Conservation (phyloP, 73 alveolate species). For the Paramecium tetraurelia region DNA sequence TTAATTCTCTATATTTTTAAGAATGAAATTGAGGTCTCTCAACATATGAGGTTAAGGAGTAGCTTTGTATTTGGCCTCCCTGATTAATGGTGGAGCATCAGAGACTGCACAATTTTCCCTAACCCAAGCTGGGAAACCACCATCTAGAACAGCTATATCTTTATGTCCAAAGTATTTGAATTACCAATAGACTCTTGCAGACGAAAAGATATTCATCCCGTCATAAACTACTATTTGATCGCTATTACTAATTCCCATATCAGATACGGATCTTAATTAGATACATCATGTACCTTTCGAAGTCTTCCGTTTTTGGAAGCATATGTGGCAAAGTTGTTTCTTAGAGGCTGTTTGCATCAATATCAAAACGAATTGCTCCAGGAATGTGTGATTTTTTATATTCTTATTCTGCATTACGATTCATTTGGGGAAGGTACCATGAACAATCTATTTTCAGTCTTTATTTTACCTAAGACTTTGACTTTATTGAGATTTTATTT, state of each 20-base stretch:
- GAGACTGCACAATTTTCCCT: slow-evolving; percentile 46
- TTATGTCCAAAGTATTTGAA: slow-evolving; percentile 66
- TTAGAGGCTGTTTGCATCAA: background rate
- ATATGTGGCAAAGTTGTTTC: slow-evolving; percentile 50
- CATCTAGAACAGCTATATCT: slow-evolving; percentile 63
- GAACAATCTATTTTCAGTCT: background rate
- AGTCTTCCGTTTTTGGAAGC: slow-evolving; percentile 61
- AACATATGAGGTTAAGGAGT: background rate
- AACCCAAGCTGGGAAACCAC: slow-evolving; percentile 67
- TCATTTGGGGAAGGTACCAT: slow-evolving; percentile 9
- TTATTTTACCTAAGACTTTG: background rate
- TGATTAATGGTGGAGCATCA: slow-evolving; percentile 52
- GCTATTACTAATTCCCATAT: slow-evolving; percentile 50
- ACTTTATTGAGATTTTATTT: background rate
- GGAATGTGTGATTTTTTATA: background rate
- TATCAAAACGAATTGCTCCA: slow-evolving; percentile 29
- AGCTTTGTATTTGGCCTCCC: background rate
- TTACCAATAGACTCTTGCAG: slow-evolving; percentile 69
- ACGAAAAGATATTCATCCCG: slow-evolving; percentile 56
- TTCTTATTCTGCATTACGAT: slow-evolving; percentile 38
- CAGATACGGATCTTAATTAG: slow-evolving; percentile 8
- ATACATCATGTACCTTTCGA: slow-evolving; percentile 10
- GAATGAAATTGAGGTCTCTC: background rate
- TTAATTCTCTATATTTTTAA: slow-evolving; percentile 35
- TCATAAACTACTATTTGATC: slow-evolving; percentile 65